Conservation (phyloP, 495 filamentous ascomycete genomes). For the Lichina pygmaea region DNA sequence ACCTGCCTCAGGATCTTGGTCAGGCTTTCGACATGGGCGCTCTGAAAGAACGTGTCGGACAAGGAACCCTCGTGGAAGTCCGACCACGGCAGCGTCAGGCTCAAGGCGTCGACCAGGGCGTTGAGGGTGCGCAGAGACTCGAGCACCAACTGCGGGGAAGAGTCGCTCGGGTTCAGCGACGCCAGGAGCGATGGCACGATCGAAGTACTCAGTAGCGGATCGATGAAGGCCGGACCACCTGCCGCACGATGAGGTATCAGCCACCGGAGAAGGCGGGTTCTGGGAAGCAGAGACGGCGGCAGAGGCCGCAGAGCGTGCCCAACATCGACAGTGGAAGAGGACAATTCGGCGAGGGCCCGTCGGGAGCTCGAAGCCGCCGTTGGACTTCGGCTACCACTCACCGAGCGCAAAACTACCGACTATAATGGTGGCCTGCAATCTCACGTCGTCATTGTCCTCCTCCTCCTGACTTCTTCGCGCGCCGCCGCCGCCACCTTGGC, state of each 20-base stretch:
- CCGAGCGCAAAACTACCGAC: conserved; percentile 66
- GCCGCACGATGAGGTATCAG: neutral
- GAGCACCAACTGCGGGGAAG: conserved; percentile 34
- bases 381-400: conserved; percentile 13
- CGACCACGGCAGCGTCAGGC: conserved; percentile 19
- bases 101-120: conserved; percentile 39
- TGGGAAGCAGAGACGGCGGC: neutral
- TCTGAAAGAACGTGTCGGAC: conserved; percentile 34
- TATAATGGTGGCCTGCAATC: conserved; percentile 56
- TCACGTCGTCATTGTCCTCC: conserved; percentile 28
- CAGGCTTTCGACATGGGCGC: conserved; percentile 27
- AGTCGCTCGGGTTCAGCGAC: conserved; percentile 34
- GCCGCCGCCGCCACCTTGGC: conserved; percentile 1
- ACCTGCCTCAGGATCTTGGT: conserved; percentile 35
- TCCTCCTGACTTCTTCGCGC: conserved; percentile 14
- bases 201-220: conserved; percentile 37
- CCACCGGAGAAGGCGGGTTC: neutral
- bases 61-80: conserved; percentile 21
- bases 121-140: conserved; percentile 50
- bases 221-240: conserved; percentile 63
- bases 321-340: neutral
- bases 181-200: conserved; percentile 39
- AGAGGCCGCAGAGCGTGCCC: neutral
- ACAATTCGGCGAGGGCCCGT: neutral
- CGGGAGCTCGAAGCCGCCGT: too few species aligned